Conservation (phyloP, 441 rosid species). For the Theobroma grandiflorum region DNA sequence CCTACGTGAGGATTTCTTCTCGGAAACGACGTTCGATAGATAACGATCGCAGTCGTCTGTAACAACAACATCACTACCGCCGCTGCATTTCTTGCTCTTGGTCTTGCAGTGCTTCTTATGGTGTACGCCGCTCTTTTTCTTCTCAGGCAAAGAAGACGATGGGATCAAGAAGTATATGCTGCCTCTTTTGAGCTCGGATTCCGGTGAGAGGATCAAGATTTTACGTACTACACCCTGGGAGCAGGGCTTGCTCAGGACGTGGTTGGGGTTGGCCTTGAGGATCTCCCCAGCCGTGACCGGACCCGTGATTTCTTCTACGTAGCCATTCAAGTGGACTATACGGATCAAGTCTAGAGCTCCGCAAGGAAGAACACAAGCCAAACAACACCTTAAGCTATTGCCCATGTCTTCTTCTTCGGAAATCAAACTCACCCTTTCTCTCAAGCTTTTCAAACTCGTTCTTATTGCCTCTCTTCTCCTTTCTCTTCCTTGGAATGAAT, state of each 20-base stretch:
- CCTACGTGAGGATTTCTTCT: constrained; percentile 44
- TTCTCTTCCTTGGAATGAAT: constrained; percentile 17
- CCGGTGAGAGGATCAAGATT: constrained; percentile 84
- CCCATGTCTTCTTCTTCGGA: constrained; percentile 57
- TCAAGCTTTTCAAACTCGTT: neutral
- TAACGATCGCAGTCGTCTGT: constrained; percentile 41
- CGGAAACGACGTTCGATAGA: constrained; percentile 34
- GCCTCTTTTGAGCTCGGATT: constrained; percentile 88
- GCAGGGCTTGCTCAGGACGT: constrained; percentile 79
- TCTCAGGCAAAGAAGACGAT: constrained; percentile 62
- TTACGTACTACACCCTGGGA: constrained; percentile 77
- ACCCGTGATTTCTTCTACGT: constrained; percentile 77
- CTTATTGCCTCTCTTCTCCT: neutral
- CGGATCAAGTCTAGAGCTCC: constrained; percentile 95
- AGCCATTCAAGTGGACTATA: constrained; percentile 86
- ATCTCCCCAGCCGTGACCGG: constrained; percentile 83
- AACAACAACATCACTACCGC: neutral
- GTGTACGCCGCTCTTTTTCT: constrained; percentile 33
- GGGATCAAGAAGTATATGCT: constrained; percentile 87
- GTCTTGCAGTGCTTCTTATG: constrained; percentile 30
- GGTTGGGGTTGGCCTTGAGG: constrained; percentile 80
- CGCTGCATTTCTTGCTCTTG: constrained; percentile 20
- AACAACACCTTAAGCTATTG: constrained; percentile 85
- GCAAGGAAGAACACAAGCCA: constrained; percentile 92
- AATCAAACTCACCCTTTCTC: neutral